Conservation (phyloP, 805 yeast genomes). For the Sugiyamaella qingdaonensis region DNA sequence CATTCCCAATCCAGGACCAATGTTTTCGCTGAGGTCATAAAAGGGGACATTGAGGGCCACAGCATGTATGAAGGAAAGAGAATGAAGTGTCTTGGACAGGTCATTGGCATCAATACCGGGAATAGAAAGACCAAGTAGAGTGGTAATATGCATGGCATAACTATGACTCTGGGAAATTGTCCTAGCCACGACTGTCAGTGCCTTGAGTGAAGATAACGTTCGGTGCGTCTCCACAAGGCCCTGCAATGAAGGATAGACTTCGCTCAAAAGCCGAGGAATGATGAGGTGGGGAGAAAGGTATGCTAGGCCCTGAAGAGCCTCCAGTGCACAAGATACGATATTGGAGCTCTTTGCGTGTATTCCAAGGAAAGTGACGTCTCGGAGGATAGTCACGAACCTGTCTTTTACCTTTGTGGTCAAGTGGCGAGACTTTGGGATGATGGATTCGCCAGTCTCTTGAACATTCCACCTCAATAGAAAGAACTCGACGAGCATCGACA, state of each 20-base stretch:
- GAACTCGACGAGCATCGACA: constrained; percentile 49
- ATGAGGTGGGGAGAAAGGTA: constrained; percentile 50
- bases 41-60: constrained; percentile 72
- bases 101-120: constrained; percentile 91
- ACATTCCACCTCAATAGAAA: constrained; percentile 35
- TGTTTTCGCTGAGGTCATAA: constrained; percentile 48
- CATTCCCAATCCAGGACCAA: constrained; percentile 31
- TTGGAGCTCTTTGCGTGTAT: constrained; percentile 68
- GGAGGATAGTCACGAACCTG: constrained; percentile 48
- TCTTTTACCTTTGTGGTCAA: constrained; percentile 28
- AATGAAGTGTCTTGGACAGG: constrained; percentile 61
- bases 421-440: constrained; percentile 24
- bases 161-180: constrained; percentile 59
- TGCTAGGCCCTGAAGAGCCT: constrained; percentile 59
- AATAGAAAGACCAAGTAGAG: constrained; percentile 62
- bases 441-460: constrained; percentile 31
- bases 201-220: constrained; percentile 64
- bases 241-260: constrained; percentile 55
- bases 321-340: constrained; percentile 54
- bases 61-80: constrained; percentile 65
- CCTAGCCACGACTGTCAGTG: constrained; percentile 60
- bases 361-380: constrained; percentile 60
- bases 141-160: constrained; percentile 73
- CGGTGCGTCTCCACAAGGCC: constrained; percentile 62
- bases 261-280: constrained; percentile 39